Conservation (phyloP, 2,329 filamentous ascomycete species). For the Fusarium hainanense region DNA sequence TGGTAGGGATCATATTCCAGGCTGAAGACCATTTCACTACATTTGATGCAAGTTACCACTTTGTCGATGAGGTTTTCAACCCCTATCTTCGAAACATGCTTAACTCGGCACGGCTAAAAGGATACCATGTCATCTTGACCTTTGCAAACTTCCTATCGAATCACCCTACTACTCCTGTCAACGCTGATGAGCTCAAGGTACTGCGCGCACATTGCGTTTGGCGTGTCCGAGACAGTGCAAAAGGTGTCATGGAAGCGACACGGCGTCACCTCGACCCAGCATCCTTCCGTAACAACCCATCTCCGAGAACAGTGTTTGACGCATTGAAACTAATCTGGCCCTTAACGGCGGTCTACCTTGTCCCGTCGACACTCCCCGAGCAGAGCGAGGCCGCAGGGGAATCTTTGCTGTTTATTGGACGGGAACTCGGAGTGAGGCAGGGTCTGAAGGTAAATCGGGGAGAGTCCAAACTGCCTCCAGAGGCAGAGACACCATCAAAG, state of each 20-base stretch:
- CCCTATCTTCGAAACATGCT: conserved; percentile 51
- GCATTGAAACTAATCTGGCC: conserved; percentile 55
- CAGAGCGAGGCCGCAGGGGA: conserved; percentile 46
- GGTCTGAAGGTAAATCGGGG: conserved; percentile 46
- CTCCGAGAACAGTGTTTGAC: conserved; percentile 52
- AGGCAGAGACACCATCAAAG: conserved; percentile 44
- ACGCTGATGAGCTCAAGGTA: conserved; percentile 41
- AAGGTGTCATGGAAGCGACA: conserved; percentile 46
- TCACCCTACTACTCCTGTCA: conserved; percentile 39
- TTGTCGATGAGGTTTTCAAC: conserved; percentile 32
- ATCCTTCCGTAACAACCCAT: conserved; percentile 39
- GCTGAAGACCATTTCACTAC: conserved; percentile 41
- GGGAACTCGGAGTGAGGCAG: conserved; percentile 53
- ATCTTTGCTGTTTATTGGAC: conserved; percentile 50
- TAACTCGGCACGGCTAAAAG: conserved; percentile 50
- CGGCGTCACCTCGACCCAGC: conserved; percentile 44
- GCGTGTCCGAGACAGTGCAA: conserved; percentile 44
- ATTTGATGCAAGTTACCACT: conserved; percentile 25
- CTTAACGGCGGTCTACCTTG: conserved; percentile 48
- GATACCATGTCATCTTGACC: conserved; percentile 49
- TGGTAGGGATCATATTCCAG: conserved; percentile 42
- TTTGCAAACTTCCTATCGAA: conserved; percentile 53
- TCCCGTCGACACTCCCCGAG: conserved; percentile 44
- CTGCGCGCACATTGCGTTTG: conserved; percentile 47
- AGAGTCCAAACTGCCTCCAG: conserved; percentile 39